A percentile compares a stretch with the other conserved stretches of the same genome.
Conservation (phyloP, 1,284 basidiomycete species). For the Sphagnurus paluster region DNA sequence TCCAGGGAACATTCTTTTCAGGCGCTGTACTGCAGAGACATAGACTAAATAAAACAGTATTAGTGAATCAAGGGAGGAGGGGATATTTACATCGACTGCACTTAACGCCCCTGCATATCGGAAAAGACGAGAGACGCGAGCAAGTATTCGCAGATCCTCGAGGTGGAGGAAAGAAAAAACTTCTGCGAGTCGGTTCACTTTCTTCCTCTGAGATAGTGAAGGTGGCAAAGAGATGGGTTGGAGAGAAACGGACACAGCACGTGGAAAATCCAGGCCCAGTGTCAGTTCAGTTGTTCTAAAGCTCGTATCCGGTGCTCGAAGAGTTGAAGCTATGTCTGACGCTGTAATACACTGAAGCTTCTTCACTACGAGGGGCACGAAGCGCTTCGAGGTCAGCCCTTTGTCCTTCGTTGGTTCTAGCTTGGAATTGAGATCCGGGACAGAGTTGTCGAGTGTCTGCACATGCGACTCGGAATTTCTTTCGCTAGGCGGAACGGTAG, state of each 20-base stretch:
- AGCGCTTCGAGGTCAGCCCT: too few relatives aligned
- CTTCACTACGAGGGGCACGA: slow-evolving; percentile 21
- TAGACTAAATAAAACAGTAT: slow-evolving; percentile 43
- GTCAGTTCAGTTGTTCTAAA: background rate
- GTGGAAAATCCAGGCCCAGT: slow-evolving; percentile 32
- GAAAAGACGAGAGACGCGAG: slow-evolving; percentile 56
- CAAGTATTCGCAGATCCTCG: slow-evolving; percentile 42
- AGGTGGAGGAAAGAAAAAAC: slow-evolving; percentile 50
- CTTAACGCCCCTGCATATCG: slow-evolving; percentile 60
- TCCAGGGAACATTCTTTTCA: slow-evolving; percentile 48
- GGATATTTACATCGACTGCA: background rate
- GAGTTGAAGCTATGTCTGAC: too few relatives aligned
- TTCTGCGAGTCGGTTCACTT: slow-evolving; percentile 51
- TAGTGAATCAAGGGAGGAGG: background rate
- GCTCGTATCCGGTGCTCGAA: too few relatives aligned
- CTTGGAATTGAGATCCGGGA: background rate
- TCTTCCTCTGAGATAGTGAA: slow-evolving; percentile 53
- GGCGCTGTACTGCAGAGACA: slow-evolving; percentile 53
- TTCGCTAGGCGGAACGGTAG: too few relatives aligned
- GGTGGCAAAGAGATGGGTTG: slow-evolving; percentile 53
- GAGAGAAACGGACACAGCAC: slow-evolving; percentile 26
- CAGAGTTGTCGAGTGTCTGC: too few relatives aligned
- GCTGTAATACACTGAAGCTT: too few relatives aligned
- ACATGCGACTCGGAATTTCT: too few relatives aligned
- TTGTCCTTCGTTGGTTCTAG: too few relatives aligned